Evolutionary conservation across 164 flowering plant genomes (phyloP), one percentile per base, ranked within the genome.

Genomic region (Magnolia officinalis): DNA sequence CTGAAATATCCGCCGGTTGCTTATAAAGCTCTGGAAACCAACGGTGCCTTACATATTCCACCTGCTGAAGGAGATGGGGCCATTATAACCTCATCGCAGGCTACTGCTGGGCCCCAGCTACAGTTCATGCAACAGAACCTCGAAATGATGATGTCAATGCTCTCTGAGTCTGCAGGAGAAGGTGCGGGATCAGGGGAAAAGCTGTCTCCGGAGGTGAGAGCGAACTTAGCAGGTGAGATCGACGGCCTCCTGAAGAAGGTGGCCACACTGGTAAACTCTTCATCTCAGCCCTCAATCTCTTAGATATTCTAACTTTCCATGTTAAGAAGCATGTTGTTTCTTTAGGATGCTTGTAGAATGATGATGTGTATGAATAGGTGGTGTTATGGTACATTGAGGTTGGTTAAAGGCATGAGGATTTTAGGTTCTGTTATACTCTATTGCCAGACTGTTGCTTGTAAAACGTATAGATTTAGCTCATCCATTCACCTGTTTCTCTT

Each of bases 61-160:
- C 26, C 72, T 3, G 23, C 19, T 29, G 71, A 29, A 68, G 23
- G 20, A 70, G 4, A 7, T 49, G 73, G 59, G 72, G 68, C 24
- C 68, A 65, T 19, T 73, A 29, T 55, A 37, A 26, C 68, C 37
- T 51, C 63, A 21, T 50, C 74, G 61, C 6, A 19, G 59, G 74
- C 63, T 4, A 67, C 51, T n/a, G 80, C 81, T 6, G 88, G 86
- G 65, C 84, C 78, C 0, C 90, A 87, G n/a, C 81, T 95, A 31
- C 78, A 70, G 29, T 67, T 77, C 20, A 86, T 95, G 18, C 88
- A 75, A 81, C 76, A 87, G 84, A 90, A 88, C 77, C 91, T 95
- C 13, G 88, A 90, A 86, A 81, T 81, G 82, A 95, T 93, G 97
- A 92, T 89, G 45, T 72, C 87, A 2, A 84, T 87, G 86, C 84